Base-by-base conservation (phyloP, 2,329 filamentous ascomycete genomes). In the Colletotrichum magnum region DNA sequence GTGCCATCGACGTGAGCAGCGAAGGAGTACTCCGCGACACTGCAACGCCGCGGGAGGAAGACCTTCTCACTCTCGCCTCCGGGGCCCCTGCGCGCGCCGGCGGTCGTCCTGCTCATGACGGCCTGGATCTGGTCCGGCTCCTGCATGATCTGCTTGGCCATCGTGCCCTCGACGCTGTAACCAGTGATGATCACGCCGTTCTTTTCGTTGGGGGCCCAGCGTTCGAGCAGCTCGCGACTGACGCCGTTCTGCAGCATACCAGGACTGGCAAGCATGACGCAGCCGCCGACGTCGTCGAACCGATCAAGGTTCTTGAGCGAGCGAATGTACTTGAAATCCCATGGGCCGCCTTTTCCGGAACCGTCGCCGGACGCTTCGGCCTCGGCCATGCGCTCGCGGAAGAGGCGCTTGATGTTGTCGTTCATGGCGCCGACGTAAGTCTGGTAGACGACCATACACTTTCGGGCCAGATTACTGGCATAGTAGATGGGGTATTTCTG, bases 351-450 rank as follows among this genome's bases (percentile, higher is more conserved):
- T 76, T 93, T 95, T 7, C 89, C 90, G 6, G 88, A 88, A 2
- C 87, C 88, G 73, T 94, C 93, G 9, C 93, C 93, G 41, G 90
- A 91, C 0, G 92, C 92, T 78, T 97, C 94, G 10, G 94, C 93
- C 78, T 97, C 94, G 4, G 94, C 94, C 90, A 97, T 97, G 56
- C 94, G 90, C 80, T 97, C 94, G 61, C 93, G 88, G 81, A 98
- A 98, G n/a, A 97, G 88, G 12, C 94, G 90, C 80, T 97, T 98
- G 84, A 99, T 98, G 76, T 98, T 98, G 77, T 98, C 95, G 79
- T 99, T 99, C 96, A 99, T 99, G 64, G 95, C 94, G 57, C 95
- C 94, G 57, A 98, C 94, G 76, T 98, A 99, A 1, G 96, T 99
- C 79, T 98, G 96, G 78, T 99, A 99, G 4, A 98, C 94, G 36